Conservation (phyloP, 352 stramenopile genomes). For the Peronospora destructor region DNA sequence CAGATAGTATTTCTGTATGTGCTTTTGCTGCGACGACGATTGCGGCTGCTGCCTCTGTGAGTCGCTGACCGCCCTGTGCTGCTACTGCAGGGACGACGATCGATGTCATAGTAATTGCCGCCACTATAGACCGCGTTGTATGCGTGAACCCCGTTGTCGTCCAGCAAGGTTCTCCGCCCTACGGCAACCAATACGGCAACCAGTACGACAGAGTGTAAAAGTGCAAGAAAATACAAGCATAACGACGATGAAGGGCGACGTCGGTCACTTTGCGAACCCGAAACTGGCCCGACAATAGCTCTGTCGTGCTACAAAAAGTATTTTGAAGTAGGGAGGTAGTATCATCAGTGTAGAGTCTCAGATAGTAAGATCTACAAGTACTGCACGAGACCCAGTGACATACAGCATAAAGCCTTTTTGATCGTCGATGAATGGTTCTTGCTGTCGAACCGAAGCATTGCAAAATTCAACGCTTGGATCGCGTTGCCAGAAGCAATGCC, state of each 20-base stretch:
- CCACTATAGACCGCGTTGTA: slow-evolving; percentile 21
- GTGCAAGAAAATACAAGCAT: neutral
- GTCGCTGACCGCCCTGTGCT: slow-evolving; percentile 26
- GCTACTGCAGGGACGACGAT: slow-evolving; percentile 20
- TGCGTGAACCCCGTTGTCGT: slow-evolving; percentile 37
- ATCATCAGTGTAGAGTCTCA: too few species aligned
- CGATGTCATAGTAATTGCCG: slow-evolving; percentile 9
- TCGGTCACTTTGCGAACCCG: too few species aligned
- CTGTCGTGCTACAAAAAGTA: too few species aligned
- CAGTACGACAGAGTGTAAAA: slow-evolving; percentile 27
- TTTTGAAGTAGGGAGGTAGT: too few species aligned
- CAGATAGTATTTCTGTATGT: neutral
- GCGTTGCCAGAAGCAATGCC: too few species aligned
- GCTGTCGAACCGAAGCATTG: too few species aligned
- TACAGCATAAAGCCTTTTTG: too few species aligned
- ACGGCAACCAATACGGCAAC: slow-evolving; percentile 9
- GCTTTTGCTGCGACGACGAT: slow-evolving; percentile 22
- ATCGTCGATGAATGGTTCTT: too few species aligned
- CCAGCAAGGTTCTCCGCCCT: slow-evolving; percentile 17
- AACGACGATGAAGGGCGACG: neutral
- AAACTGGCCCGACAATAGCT: too few species aligned
- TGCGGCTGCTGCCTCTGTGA: slow-evolving; percentile 29
- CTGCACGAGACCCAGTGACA: too few species aligned
- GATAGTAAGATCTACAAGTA: too few species aligned
- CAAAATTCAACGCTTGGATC: too few species aligned